Percentiles rank a stretch among this genome's conserved stretches.
Conservation (phyloP, 2,329 filamentous ascomycete species). For the Cephalotrichum gorgonifer region DNA sequence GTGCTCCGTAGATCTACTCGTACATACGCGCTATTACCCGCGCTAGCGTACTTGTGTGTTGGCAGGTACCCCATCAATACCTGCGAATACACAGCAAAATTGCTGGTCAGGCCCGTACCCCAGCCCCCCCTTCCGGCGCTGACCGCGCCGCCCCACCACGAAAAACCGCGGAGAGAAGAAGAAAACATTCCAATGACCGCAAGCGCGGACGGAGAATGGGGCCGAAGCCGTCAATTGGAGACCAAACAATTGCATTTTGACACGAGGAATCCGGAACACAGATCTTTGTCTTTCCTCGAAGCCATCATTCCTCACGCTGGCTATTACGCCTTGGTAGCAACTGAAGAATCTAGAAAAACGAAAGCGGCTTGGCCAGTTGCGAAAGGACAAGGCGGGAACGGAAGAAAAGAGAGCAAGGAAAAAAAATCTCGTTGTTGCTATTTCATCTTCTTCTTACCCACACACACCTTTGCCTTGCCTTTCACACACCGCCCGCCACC, state of each 20-base stretch:
- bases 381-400: too few species aligned
- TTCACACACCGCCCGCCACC: background rate
- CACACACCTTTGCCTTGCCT: background rate
- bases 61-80: background rate
- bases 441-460: background rate
- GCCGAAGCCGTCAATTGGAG: background rate
- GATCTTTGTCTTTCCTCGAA: background rate
- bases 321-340: too few species aligned
- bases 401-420: background rate
- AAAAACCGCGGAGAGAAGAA: too few species aligned
- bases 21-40: background rate
- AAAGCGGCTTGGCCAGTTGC: too few species aligned
- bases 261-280: background rate
- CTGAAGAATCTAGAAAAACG: too few species aligned
- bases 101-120: background rate
- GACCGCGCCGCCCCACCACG: too few species aligned
- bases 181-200: background rate
- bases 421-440: background rate
- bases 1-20: background rate
- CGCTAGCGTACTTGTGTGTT: constrained; percentile 1
- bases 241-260: background rate
- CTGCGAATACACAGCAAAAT: background rate
- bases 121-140: background rate
- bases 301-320: background rate
- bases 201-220: too few species aligned